A percentile compares a stretch with the other conserved stretches of the same genome.
These are phyloP conservation scores for Rhizopogon vulgaris DNA, from an alignment of 768 basidiomycete genomes.

Conservation along the genomic window DNA sequence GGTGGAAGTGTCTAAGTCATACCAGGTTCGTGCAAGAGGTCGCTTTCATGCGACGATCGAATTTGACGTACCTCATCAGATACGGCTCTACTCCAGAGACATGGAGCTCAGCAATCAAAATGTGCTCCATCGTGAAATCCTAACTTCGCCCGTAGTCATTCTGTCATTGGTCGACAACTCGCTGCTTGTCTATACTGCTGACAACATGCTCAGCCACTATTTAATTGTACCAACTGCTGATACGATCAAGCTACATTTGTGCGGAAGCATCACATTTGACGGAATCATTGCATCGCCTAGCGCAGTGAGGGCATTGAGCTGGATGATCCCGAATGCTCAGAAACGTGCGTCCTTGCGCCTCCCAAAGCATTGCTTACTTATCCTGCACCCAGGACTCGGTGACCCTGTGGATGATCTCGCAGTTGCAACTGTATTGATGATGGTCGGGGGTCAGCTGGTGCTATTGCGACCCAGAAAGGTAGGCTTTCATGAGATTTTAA, in stretches of 20 bases:
- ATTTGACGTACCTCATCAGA: slow-evolving; percentile 36
- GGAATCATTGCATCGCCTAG: slow-evolving; percentile 83
- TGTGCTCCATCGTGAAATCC: slow-evolving; percentile 72
- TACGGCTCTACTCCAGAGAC: slow-evolving; percentile 92
- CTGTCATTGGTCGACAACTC: slow-evolving; percentile 94
- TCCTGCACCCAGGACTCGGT: slow-evolving; percentile 64
- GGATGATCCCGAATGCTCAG: slow-evolving; percentile 93
- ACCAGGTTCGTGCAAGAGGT: slow-evolving; percentile 48
- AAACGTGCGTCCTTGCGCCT: slow-evolving; percentile 58
- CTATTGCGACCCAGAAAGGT: slow-evolving; percentile 87
- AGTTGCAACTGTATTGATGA: slow-evolving; percentile 92
- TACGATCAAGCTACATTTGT: slow-evolving; percentile 79
- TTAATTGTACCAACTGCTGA: slow-evolving; percentile 81
- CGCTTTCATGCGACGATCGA: not conserved
- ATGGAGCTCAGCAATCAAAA: slow-evolving; percentile 78
- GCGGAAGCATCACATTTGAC: slow-evolving; percentile 91
- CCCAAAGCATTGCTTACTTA: slow-evolving; percentile 6
- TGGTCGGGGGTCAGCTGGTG: slow-evolving; percentile 88
- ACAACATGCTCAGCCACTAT: slow-evolving; percentile 92
- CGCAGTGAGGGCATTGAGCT: slow-evolving; percentile 86
- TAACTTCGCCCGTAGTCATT: slow-evolving; percentile 75
- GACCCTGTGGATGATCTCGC: slow-evolving; percentile 91
- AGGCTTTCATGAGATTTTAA: slow-evolving; percentile 7
- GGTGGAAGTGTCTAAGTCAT: slow-evolving; percentile 73
- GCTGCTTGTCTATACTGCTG: slow-evolving; percentile 86